Base-by-base conservation (phyloP, 2,329 filamentous ascomycete species). In the Thielaviopsis ethacetica region DNA sequence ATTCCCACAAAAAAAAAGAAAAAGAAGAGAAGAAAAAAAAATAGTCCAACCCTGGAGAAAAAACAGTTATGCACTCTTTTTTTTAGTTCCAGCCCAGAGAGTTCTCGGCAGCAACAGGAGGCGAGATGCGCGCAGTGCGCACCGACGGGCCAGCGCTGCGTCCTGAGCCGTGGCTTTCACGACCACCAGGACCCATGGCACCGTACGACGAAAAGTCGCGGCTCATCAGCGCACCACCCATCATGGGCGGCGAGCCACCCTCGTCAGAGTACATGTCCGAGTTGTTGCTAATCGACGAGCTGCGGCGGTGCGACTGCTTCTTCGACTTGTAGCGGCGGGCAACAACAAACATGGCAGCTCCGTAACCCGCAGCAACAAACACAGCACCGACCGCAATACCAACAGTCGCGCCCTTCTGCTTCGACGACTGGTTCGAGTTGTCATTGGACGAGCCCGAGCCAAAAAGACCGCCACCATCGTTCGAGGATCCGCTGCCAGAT, bases 331-430 rank as follows among this genome's bases (percentile, higher is more conserved):
- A 95, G 62, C 91, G 82, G 62, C 90, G 84, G 55, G 91, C 91
- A 64, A 95, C 82, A 67, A 93, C 84, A 75, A 95, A 91, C 91
- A 96, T 95, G 69, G 88, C 90, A 13, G 86, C 88, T 67, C 90
- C 91, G 65, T 95, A 95, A n/a, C 89, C 84, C 56, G 84, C 86
- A 50, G 88, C 88, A 67, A 90, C 84, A 51, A 81, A 80, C 34
- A 91, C 81, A 26, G 88, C 85, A 66, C 88, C 88, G 22, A 88
- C 77, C 59, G 85, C 88, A 66, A 95, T 83, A 63, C 80, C 82
- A 24, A 79, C 81, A 1, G 79, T 83, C 38, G 82, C 84, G 50
- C 80, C 82, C 66, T 75, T 75, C 66, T 80, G 74, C 63, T 80
- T 80, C 53, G 84, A 75, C 5, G 79, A 79, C 64, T 80, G 75